Percentiles rank a stretch among this genome's conserved stretches.
phyloP scores from a whole-genome alignment of 768 basidiomycete genomes.

The Multifurca ochricompacta region DNA sequence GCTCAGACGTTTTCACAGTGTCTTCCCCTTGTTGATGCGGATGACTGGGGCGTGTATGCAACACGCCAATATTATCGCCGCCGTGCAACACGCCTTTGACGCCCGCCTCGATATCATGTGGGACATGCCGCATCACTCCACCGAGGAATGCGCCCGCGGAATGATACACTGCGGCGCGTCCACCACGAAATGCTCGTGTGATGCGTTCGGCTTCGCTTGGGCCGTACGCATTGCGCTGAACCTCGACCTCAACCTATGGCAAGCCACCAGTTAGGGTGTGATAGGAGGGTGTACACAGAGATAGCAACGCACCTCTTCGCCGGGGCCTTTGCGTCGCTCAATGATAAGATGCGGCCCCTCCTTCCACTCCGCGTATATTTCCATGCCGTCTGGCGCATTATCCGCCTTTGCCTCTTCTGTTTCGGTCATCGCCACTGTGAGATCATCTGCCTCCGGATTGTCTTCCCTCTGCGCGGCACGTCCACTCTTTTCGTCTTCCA shows the following conservation, averaged over 20 bases:
- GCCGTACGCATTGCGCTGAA: constrained; percentile 28
- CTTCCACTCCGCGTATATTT: constrained; percentile 48
- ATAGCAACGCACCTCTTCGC: constrained; percentile 51
- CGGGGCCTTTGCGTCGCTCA: constrained; percentile 50
- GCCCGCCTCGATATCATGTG: constrained; percentile 19
- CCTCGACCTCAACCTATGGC: constrained; percentile 30
- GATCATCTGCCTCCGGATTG: constrained; percentile 3
- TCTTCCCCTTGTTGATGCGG: not conserved
- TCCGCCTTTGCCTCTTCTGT: constrained; percentile 29
- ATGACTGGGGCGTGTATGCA: not conserved
- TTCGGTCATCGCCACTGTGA: constrained; percentile 16
- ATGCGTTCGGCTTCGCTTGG: constrained; percentile 26
- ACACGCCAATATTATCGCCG: not conserved
- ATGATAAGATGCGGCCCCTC: constrained; percentile 63
- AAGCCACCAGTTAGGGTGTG: not conserved
- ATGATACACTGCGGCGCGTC: constrained; percentile 24
- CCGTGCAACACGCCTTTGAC: constrained; percentile 9
- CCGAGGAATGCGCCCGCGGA: constrained; percentile 25
- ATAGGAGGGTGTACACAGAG: not conserved
- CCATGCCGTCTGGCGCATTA: constrained; percentile 39
- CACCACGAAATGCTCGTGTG: constrained; percentile 23
- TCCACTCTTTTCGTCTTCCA: constrained; percentile 20
- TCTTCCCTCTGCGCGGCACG: constrained; percentile 20
- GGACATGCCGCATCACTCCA: constrained; percentile 10
- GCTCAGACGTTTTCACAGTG: not conserved